A percentile compares a stretch with the other conserved stretches of the same genome.
Evolutionary conservation across 805 yeast species (phyloP).

Genomic region (Starmera caribaea): DNA sequence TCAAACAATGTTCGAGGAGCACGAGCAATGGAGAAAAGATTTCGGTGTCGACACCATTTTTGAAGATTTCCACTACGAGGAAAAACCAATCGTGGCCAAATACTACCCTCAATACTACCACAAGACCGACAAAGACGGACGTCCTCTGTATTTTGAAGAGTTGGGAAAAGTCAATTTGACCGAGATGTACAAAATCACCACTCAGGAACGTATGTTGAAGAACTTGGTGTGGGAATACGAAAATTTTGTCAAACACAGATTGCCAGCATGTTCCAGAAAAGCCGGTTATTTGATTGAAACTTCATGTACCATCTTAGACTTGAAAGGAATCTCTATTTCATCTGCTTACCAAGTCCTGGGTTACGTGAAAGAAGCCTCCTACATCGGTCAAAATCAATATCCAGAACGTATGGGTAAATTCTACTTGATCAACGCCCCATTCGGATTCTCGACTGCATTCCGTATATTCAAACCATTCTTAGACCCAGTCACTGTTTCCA

Average conservation of each 20-base stretch:
- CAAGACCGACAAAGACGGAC: slow-evolving; percentile 93
- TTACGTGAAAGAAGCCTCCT: slow-evolving; percentile 88
- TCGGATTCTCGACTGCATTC: slow-evolving; percentile 94
- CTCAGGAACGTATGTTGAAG: slow-evolving; percentile 92
- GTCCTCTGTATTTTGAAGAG: slow-evolving; percentile 93
- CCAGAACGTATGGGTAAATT: slow-evolving; percentile 99
- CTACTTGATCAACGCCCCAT: slow-evolving; percentile 92
- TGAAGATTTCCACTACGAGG: slow-evolving; percentile 83
- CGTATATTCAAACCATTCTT: slow-evolving; percentile 84
- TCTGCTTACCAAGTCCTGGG: slow-evolving; percentile 78
- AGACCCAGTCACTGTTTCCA: slow-evolving; percentile 95
- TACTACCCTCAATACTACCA: slow-evolving; percentile 96
- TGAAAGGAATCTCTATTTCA: slow-evolving; percentile 85
- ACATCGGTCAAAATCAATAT: slow-evolving; percentile 92
- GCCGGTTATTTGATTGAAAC: slow-evolving; percentile 78
- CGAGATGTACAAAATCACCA: slow-evolving; percentile 88
- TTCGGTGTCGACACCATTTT: slow-evolving; percentile 83
- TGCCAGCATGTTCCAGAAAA: slow-evolving; percentile 91
- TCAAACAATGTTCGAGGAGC: slow-evolving; percentile 69
- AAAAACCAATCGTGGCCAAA: slow-evolving; percentile 81
- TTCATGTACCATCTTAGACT: slow-evolving; percentile 90
- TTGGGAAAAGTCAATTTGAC: slow-evolving; percentile 83
- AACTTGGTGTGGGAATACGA: slow-evolving; percentile 98
- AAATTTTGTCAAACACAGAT: slow-evolving; percentile 69
- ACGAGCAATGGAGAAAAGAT: slow-evolving; percentile 88